Base-by-base conservation (phyloP, 768 basidiomycete genomes). In the Omphalotus guepiniiformis region DNA sequence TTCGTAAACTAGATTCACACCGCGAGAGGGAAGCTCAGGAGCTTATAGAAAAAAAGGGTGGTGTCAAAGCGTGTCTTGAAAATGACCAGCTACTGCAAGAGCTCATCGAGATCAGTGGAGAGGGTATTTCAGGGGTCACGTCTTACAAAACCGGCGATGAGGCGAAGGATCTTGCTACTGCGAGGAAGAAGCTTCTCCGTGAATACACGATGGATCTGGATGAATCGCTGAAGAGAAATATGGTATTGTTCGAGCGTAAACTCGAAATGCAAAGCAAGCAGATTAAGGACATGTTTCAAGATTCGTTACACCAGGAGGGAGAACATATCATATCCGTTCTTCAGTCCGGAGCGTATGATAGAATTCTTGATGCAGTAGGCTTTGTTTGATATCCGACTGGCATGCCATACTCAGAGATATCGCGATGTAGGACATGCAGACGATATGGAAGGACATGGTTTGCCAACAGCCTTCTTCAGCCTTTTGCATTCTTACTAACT, bases 361-460 rank as follows among this genome's bases (percentile, higher is more conserved):
- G 53, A 34, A 63, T 71, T 19, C 29, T 65, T 9, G 63, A 72
- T 49, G 52, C 55, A 9, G 65, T 65, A 40, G 8, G 60, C 51
- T 12, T 30, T 29, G 9, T 43, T 36, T n/a, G n/a, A n/a, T n/a
- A n/a, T n/a, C n/a, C n/a, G n/a, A n/a, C n/a, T 25, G 8, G 13
- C 12, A 8, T 28, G 27, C 9, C 37, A 23, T 5, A 9, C 26
- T 18, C 5, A 5, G 6, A 26, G 12, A 30, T 19, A 12, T 29
- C 18, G 11, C 1, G 16, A 18, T 22, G 3, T 48, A 70, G 66
- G 68, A 70, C 35, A 55, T 72, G 15, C 61, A 61, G 27, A 51
- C 55, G 18, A 57, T 72, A 7, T 70, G 70, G 70, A 66, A 64
- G 52, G 68, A 68, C 19, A 70, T 68, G 66, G 69, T 66, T 40